Conservation (phyloP, 257 asterid species). For the Cruciata laevipes region DNA sequence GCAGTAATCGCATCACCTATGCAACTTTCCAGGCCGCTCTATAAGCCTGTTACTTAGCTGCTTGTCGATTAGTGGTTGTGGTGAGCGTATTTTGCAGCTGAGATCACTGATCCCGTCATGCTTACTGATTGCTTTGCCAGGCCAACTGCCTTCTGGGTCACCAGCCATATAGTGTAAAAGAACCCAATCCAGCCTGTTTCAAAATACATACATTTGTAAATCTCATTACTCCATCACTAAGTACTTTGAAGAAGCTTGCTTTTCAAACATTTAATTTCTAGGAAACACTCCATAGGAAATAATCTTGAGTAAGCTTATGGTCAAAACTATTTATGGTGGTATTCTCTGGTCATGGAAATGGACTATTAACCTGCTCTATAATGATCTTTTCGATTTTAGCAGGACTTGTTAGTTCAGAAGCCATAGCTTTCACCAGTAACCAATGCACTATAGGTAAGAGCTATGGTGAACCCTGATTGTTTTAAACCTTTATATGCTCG, state of each 20-base stretch:
- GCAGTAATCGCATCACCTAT: not conserved
- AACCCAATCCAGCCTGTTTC: conserved; percentile 80
- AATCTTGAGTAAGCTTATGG: not conserved
- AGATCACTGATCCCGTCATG: conserved; percentile 55
- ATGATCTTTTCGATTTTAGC: not conserved
- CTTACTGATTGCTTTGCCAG: conserved; percentile 51
- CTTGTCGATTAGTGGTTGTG: conserved; percentile 9
- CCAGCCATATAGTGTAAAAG: conserved; percentile 54
- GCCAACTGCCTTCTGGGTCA: conserved; percentile 34
- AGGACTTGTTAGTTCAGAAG: not conserved
- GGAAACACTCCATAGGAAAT: not conserved
- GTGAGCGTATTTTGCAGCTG: conserved; percentile 35
- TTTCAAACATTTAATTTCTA: not conserved
- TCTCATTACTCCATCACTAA: not conserved
- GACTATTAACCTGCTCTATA: not conserved
- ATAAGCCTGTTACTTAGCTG: conserved; percentile 15
- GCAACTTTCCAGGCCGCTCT: not conserved
- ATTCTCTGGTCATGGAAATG: not conserved
- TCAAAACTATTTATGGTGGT: not conserved
- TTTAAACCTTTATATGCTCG: not conserved
- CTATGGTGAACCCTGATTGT: not conserved
- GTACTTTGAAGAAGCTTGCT: not conserved
- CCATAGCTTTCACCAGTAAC: not conserved
- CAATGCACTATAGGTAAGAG: not conserved
- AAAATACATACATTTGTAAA: not conserved